These are phyloP conservation scores for Bruguiera gymnorhiza DNA, from an alignment of 345 rosid genomes.

Conservation along the genomic window DNA sequence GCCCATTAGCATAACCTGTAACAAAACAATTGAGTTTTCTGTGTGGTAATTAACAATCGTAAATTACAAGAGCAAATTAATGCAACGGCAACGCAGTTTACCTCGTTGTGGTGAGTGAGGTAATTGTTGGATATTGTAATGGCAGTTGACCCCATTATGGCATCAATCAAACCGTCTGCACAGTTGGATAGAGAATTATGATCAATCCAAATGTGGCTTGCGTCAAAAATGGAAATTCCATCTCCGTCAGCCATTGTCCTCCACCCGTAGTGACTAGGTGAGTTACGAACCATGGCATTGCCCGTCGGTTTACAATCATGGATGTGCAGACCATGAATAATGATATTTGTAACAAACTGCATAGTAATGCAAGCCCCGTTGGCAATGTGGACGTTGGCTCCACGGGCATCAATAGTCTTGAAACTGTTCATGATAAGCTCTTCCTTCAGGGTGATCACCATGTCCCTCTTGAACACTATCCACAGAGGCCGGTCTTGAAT, in stretches of 20 bases:
- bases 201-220: slow-evolving; percentile 78
- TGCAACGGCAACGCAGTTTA: neutral
- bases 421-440: slow-evolving; percentile 33
- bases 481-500: slow-evolving; percentile 29
- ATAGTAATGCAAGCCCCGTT: slow-evolving; percentile 37
- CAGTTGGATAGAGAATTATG: slow-evolving; percentile 75
- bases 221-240: slow-evolving; percentile 27
- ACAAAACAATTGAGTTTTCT: neutral
- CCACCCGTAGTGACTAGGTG: slow-evolving; percentile 34
- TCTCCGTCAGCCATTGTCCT: slow-evolving; percentile 39
- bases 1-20: slow-evolving; percentile 25
- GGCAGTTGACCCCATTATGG: slow-evolving; percentile 30
- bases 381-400: slow-evolving; percentile 47
- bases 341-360: slow-evolving; percentile 27
- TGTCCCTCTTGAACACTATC: slow-evolving; percentile 32
- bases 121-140: slow-evolving; percentile 27
- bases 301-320: slow-evolving; percentile 33
- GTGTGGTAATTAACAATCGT: too few relatives aligned
- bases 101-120: slow-evolving; percentile 31
- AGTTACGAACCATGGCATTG: slow-evolving; percentile 34
- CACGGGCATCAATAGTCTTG: slow-evolving; percentile 35
- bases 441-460: slow-evolving; percentile 30
- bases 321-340: slow-evolving; percentile 31
- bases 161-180: slow-evolving; percentile 26
- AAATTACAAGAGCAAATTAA: neutral